phyloP scores from a whole-genome alignment of 306 rosid species.

The Albizia julibrissin region DNA sequence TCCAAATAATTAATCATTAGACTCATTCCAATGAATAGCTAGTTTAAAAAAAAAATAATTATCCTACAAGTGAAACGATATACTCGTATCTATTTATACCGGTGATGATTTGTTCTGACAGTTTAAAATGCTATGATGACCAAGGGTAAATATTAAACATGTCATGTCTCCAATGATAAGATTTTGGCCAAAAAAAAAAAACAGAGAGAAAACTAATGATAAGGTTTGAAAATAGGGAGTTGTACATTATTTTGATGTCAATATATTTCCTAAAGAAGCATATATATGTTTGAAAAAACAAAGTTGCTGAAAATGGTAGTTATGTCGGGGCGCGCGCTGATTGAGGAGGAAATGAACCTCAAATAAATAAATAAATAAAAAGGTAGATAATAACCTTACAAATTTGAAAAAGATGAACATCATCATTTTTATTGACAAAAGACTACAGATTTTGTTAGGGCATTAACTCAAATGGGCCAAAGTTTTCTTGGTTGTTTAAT shows the following conservation, averaged over 20 bases:
- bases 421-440: background rate
- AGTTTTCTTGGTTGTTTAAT: too few species aligned
- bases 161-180: background rate
- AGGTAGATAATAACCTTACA: background rate
- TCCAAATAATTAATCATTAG: too few species aligned
- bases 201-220: too few species aligned
- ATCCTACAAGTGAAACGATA: background rate
- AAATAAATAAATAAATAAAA: too few species aligned
- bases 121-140: background rate
- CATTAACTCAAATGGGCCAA: background rate
- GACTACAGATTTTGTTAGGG: background rate
- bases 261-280: background rate
- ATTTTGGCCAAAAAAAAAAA: too few species aligned
- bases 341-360: background rate
- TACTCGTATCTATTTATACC: too few species aligned
- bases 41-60: too few species aligned
- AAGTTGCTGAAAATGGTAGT: background rate
- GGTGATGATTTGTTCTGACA: background rate
- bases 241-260: background rate
- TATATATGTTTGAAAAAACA: too few species aligned
- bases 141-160: background rate
- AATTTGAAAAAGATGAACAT: background rate
- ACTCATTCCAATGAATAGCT: too few species aligned
- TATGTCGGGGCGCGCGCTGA: background rate
- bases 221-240: background rate